Evolutionary conservation across 495 filamentous ascomycete species (phyloP).

Genomic region (Aspergillus avenaceus): DNA sequence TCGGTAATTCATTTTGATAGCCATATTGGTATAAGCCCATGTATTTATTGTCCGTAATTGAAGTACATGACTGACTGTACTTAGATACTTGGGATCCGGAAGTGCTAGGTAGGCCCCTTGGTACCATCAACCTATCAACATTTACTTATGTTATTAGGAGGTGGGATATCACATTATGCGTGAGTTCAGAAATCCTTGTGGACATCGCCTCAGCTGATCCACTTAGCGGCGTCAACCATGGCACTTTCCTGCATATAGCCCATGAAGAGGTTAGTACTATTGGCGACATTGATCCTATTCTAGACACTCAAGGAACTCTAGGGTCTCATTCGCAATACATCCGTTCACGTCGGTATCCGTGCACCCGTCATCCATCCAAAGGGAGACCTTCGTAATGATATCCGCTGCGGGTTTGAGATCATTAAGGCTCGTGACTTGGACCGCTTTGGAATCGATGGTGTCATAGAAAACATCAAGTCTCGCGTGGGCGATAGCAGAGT

Average conservation of each 20-base stretch:
- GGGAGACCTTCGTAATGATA: constrained; percentile 45
- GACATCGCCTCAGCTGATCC: not conserved
- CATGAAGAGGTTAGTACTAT: constrained; percentile 46
- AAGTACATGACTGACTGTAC: not conserved
- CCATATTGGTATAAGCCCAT: constrained; percentile 32
- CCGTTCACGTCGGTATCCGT: constrained; percentile 48
- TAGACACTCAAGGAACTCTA: constrained; percentile 8
- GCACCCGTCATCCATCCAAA: constrained; percentile 38
- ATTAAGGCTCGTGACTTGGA: constrained; percentile 49
- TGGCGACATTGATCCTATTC: no score
- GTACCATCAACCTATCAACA: no score
- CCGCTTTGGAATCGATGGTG: constrained; percentile 37
- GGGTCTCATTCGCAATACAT: constrained; percentile 43
- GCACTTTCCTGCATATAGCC: constrained; percentile 50
- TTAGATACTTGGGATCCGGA: constrained; percentile 47
- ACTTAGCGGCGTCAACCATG: constrained; percentile 45
- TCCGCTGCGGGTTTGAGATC: constrained; percentile 46
- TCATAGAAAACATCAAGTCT: constrained; percentile 39
- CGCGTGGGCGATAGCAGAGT: constrained; percentile 31
- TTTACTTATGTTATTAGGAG: constrained; percentile 11
- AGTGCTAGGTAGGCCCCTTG: constrained; percentile 34
- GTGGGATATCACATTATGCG: constrained; percentile 48
- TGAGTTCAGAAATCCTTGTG: constrained; percentile 16
- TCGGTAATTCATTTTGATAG: constrained; percentile 54
- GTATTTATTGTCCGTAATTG: not conserved